Conservation (phyloP, 2,329 filamentous ascomycete species). For the Fusarium agapanthi region DNA sequence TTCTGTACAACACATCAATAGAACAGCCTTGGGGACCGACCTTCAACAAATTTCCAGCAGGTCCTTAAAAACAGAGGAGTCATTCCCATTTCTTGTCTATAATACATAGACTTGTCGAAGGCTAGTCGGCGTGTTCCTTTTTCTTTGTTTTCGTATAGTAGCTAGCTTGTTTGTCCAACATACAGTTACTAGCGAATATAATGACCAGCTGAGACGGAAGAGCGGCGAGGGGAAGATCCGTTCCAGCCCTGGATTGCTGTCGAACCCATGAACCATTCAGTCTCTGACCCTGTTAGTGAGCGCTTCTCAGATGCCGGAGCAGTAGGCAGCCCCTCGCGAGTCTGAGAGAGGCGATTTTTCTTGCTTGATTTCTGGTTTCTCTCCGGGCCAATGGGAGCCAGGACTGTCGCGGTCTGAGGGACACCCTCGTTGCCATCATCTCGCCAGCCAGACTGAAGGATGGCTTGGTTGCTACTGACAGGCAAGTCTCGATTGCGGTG, state of each 20-base stretch:
- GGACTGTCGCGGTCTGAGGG: neutral
- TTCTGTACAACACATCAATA: neutral
- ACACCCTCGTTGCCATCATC: constrained; percentile 12
- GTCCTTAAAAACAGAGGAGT: neutral
- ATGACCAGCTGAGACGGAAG: constrained; percentile 11
- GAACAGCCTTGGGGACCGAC: neutral
- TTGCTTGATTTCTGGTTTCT: constrained; percentile 11
- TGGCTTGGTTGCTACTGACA: neutral
- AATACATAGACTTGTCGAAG: neutral
- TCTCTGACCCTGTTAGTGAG: constrained; percentile 42
- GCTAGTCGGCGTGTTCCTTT: neutral
- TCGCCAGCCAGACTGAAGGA: constrained; percentile 21
- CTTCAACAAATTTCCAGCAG: neutral
- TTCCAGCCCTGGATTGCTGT: constrained; percentile 18
- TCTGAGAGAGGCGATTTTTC: neutral
- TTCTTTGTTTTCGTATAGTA: constrained; percentile 10
- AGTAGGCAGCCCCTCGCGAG: constrained; percentile 42
- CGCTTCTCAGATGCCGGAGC: constrained; percentile 44
- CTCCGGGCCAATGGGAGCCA: constrained; percentile 31
- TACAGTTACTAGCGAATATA: constrained; percentile 1
- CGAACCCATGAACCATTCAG: constrained; percentile 14
- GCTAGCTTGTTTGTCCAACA: neutral
- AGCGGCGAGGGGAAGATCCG: constrained; percentile 21
- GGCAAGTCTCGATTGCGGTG: constrained; percentile 12
- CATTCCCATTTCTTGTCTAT: neutral